Conservation (phyloP, 2,329 filamentous ascomycete species). For the Periconia digitata region DNA sequence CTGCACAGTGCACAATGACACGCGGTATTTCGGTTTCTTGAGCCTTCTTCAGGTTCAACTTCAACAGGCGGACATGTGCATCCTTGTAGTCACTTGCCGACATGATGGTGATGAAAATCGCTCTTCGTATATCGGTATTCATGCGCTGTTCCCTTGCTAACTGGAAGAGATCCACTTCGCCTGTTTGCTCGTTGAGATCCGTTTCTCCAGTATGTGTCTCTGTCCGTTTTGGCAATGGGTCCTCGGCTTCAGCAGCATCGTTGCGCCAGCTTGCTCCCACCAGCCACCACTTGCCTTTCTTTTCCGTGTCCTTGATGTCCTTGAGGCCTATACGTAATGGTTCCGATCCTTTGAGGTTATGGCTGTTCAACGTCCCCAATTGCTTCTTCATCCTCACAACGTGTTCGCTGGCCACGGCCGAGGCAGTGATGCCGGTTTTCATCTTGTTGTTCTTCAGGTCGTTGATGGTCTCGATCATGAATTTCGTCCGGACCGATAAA, state of each 20-base stretch:
- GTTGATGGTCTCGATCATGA: conserved; percentile 96
- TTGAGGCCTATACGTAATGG: conserved; percentile 78
- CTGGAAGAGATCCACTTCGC: conserved; percentile 64
- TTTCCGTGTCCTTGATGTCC: conserved; percentile 81
- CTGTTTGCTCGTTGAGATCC: conserved; percentile 20
- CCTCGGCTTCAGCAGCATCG: conserved; percentile 32
- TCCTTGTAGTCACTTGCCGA: conserved; percentile 82
- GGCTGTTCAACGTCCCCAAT: conserved; percentile 72
- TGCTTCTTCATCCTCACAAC: conserved; percentile 87
- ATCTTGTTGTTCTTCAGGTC: conserved; percentile 93
- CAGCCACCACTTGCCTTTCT: conserved; percentile 97
- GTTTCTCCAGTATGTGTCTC: conserved; percentile 18
- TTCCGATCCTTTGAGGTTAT: conserved; percentile 71
- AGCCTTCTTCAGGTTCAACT: conserved; percentile 80
- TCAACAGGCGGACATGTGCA: conserved; percentile 75
- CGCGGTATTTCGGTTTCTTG: conserved; percentile 85
- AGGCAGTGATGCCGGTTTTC: conserved; percentile 72
- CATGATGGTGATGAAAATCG: conserved; percentile 92
- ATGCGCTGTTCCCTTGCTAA: conserved; percentile 82
- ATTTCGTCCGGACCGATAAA: conserved; percentile 85
- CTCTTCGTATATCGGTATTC: conserved; percentile 81
- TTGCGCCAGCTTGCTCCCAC: conserved; percentile 87
- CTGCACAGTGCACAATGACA: conserved; percentile 84
- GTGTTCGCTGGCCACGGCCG: conserved; percentile 75
- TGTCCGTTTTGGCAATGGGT: conserved; percentile 35